phyloP scores from a whole-genome alignment of 495 filamentous ascomycete genomes.

The Neurospora sublineolata region DNA sequence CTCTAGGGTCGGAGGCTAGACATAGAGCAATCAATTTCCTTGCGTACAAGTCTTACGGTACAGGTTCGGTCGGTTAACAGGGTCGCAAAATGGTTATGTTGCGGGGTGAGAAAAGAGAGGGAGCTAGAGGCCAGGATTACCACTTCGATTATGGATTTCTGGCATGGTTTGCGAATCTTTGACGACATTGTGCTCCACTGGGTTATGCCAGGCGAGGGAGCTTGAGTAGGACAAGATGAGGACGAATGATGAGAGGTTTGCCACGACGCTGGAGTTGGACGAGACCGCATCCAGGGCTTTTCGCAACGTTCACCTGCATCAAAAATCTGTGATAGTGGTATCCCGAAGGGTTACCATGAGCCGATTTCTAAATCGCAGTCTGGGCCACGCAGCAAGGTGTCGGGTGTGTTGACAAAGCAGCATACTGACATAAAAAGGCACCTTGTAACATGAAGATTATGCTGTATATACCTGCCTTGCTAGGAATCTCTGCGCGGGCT shows the following conservation, averaged over 20 bases:
- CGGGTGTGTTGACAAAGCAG: not conserved
- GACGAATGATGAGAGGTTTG: not conserved
- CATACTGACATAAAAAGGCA: not conserved
- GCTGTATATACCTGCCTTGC: not conserved
- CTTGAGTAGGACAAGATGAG: not conserved
- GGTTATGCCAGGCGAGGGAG: not conserved
- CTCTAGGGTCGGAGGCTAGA: conserved; percentile 25
- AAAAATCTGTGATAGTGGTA: not conserved
- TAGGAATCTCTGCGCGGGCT: not conserved
- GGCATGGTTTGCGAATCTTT: not conserved
- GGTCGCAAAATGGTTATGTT: not conserved
- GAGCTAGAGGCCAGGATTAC: not conserved
- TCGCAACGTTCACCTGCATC: not conserved
- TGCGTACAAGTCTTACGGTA: not conserved
- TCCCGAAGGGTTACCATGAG: not conserved
- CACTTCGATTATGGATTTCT: not conserved
- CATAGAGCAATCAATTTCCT: conserved; percentile 22
- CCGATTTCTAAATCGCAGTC: not conserved
- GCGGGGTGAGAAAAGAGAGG: not conserved
- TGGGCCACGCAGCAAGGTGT: not conserved
- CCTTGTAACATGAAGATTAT: not conserved
- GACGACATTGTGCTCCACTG: not conserved
- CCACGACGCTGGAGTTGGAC: not conserved
- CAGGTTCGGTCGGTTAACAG: not conserved
- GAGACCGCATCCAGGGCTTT: not conserved